These are phyloP conservation scores for Eustoma russellianum DNA, from an alignment of 257 asterid genomes.

Conservation along the genomic window DNA sequence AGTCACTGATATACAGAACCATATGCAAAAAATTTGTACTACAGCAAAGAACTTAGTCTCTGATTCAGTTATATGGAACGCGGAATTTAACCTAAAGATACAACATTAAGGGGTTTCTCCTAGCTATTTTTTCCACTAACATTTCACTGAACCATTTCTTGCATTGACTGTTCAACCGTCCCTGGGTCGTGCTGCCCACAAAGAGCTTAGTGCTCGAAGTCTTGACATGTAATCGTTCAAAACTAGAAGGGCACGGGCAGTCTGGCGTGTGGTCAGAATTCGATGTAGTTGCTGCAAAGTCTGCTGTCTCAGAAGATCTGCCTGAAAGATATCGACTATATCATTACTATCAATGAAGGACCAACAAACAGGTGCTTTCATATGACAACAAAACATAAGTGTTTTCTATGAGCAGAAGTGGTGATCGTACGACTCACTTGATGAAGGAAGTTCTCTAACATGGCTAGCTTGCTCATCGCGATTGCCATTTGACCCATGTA, in stretches of 20 bases:
- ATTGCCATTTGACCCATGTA: conserved; percentile 87
- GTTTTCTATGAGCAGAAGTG: no score
- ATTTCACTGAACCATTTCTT: no score
- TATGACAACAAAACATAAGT: no score
- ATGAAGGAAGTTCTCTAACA: conserved; percentile 60
- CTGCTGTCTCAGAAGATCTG: conserved; percentile 78
- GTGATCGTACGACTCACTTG: conserved; percentile 31
- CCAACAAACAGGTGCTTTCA: no score
- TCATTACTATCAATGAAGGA: no score
- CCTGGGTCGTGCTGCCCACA: conserved; percentile 85
- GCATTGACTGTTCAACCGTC: conserved; percentile 17
- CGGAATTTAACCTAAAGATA: no score
- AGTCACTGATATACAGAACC: no score
- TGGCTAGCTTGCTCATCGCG: conserved; percentile 71
- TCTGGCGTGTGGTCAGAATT: conserved; percentile 84
- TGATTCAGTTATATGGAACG: no score
- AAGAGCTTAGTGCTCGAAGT: conserved; percentile 68
- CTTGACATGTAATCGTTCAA: conserved; percentile 72
- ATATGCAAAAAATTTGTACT: no score
- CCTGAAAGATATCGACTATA: conserved; percentile 24
- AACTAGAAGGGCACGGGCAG: conserved; percentile 85
- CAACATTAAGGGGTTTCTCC: no score
- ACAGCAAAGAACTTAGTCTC: no score
- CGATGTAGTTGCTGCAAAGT: conserved; percentile 80
- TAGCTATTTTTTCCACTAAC: no score